These are phyloP conservation scores for Boletus edulis DNA, from an alignment of 768 basidiomycete species.

Conservation along the genomic window DNA sequence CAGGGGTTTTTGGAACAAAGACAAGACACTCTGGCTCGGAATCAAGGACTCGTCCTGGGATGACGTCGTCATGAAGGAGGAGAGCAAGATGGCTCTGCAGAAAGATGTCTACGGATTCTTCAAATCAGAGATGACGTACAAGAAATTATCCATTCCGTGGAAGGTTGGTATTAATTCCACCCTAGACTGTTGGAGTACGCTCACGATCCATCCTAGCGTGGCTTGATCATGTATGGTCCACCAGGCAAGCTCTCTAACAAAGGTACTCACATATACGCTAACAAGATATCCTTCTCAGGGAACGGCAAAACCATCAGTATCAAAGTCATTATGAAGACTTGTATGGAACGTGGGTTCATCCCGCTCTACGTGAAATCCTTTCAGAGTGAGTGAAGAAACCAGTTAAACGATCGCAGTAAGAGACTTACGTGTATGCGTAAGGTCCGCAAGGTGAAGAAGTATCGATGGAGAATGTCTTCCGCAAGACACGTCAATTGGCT, in stretches of 20 bases:
- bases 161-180: slow-evolving; percentile 45
- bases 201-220: slow-evolving; percentile 48
- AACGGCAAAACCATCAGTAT: slow-evolving; percentile 85
- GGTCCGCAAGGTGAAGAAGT: slow-evolving; percentile 62
- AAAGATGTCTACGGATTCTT: slow-evolving; percentile 83
- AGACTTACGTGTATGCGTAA: slow-evolving; percentile 23
- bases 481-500: slow-evolving; percentile 64
- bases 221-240: slow-evolving; percentile 81
- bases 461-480: slow-evolving; percentile 66
- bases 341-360: slow-evolving; percentile 56
- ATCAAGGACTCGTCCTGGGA: slow-evolving; percentile 69
- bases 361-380: slow-evolving; percentile 85
- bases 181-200: background rate
- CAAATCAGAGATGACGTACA: slow-evolving; percentile 69
- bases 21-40: slow-evolving; percentile 56
- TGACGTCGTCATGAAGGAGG: slow-evolving; percentile 68
- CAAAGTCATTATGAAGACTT: slow-evolving; percentile 78
- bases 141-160: slow-evolving; percentile 77
- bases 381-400: slow-evolving; percentile 44
- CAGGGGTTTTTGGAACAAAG: slow-evolving; percentile 65
- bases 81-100: slow-evolving; percentile 63
- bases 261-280: background rate
- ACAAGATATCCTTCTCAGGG: slow-evolving; percentile 38
- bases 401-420: background rate
- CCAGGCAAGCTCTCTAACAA: slow-evolving; percentile 45